Percentiles rank a stretch among this genome's conserved stretches.
Evolutionary conservation across 2,329 filamentous ascomycete species (phyloP).

Genomic region (Aspergillus sp.): DNA sequence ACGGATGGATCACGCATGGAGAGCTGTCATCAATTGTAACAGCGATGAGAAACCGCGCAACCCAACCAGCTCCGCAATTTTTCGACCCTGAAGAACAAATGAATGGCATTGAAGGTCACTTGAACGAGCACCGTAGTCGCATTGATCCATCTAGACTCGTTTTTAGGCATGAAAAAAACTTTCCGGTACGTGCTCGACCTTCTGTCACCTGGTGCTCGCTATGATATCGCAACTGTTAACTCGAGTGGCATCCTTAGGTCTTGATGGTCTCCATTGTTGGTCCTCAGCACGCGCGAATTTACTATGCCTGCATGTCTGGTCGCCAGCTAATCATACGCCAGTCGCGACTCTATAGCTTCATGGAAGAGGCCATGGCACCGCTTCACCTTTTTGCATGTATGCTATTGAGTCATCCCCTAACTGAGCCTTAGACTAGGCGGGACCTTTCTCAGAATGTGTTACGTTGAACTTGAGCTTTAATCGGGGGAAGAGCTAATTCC

Average conservation of each 20-base stretch:
- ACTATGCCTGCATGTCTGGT: slow-evolving; percentile 2
- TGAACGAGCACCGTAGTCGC: not conserved
- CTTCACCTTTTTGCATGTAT: not conserved
- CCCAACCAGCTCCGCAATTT: not conserved
- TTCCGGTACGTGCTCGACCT: not conserved
- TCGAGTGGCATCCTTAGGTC: not conserved
- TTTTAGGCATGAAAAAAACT: not conserved
- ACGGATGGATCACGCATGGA: not conserved
- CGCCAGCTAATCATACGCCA: not conserved
- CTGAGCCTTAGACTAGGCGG: not conserved
- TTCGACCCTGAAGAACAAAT: not conserved
- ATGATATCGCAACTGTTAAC: not conserved
- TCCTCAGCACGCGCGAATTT: not conserved
- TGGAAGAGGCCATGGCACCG: not conserved
- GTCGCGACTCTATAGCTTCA: slow-evolving; percentile 1
- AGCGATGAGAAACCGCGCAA: not conserved
- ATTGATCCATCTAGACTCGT: not conserved
- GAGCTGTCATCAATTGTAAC: not conserved
- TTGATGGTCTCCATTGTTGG: not conserved
- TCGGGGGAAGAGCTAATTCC: no score
- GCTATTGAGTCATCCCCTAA: not conserved
- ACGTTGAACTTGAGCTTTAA: no score
- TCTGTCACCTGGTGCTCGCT: not conserved
- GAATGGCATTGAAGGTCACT: not conserved
- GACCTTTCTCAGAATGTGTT: no score